Evolutionary conservation across 371 early-diverging fungal genomes (phyloP).

Genomic region (Capniomyces stellatus): DNA sequence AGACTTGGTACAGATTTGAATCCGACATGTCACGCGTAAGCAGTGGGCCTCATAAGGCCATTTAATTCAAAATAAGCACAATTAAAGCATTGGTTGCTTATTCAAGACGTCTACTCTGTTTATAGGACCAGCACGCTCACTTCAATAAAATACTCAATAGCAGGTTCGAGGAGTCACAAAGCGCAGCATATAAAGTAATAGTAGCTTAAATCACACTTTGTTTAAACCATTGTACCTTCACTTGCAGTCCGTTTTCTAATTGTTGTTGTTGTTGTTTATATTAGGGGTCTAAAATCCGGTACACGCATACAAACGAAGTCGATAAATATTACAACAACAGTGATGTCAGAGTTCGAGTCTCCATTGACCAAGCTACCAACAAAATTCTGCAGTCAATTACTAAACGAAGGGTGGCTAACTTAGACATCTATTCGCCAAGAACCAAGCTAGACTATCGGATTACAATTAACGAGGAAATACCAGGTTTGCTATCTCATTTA

Average conservation of each 20-base stretch:
- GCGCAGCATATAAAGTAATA: slow-evolving; percentile 25
- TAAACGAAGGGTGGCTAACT: slow-evolving; percentile 41
- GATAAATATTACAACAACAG: slow-evolving; percentile 34
- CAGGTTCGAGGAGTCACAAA: slow-evolving; percentile 29
- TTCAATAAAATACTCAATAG: slow-evolving; percentile 46
- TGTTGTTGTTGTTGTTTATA: not conserved
- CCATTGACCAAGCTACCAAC: slow-evolving; percentile 37
- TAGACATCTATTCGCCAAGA: slow-evolving; percentile 50
- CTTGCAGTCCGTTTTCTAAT: no score
- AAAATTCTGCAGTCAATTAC: slow-evolving; percentile 38
- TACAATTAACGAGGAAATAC: slow-evolving; percentile 46
- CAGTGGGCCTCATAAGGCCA: not conserved
- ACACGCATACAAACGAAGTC: slow-evolving; percentile 45
- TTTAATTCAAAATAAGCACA: no score
- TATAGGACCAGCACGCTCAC: slow-evolving; percentile 36
- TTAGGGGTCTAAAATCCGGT: slow-evolving; percentile 32
- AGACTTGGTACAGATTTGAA: slow-evolving; percentile 30
- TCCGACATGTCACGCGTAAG: slow-evolving; percentile 38
- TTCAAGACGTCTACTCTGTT: not conserved
- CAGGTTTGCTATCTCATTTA: no score
- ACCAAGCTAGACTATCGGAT: slow-evolving; percentile 52
- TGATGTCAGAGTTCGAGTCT: slow-evolving; percentile 35
- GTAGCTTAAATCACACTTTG: not conserved
- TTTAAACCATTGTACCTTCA: no score
- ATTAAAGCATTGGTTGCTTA: no score